Evolutionary conservation across 2,329 filamentous ascomycete species (phyloP).

Genomic region (Phyllosticta ampelicida): DNA sequence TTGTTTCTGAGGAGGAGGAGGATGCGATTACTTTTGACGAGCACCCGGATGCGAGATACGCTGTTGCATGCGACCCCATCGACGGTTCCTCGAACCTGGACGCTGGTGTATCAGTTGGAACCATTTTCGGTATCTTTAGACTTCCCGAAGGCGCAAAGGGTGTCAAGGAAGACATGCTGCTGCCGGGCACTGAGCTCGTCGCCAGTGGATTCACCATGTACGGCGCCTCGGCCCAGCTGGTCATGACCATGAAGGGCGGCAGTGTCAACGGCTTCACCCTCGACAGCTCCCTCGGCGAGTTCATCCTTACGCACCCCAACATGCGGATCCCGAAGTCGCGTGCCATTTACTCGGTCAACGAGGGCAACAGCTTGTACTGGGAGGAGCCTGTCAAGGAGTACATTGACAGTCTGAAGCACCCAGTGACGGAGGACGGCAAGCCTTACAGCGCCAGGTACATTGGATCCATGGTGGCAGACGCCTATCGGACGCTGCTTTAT

Average conservation of each 20-base stretch:
- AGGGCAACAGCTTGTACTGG: conserved; percentile 98
- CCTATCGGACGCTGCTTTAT: conserved; percentile 89
- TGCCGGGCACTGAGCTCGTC: conserved; percentile 81
- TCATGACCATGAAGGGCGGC: conserved; percentile 91
- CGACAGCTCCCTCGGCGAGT: conserved; percentile 93
- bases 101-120: conserved; percentile 93
- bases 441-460: conserved; percentile 95
- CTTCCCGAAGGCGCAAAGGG: conserved; percentile 65
- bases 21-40: conserved; percentile 78
- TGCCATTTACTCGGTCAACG: conserved; percentile 94
- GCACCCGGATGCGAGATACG: conserved; percentile 67
- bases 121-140: conserved; percentile 92
- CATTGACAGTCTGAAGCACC: conserved; percentile 79
- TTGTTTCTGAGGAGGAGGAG: conserved; percentile 98
- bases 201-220: conserved; percentile 99
- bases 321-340: conserved; percentile 77
- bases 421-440: conserved; percentile 56
- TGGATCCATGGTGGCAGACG: conserved; percentile 95
- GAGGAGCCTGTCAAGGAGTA: conserved; percentile 76
- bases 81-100: conserved; percentile 97
- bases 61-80: conserved; percentile 94
- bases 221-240: conserved; percentile 88
- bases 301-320: conserved; percentile 92
- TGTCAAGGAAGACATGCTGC: conserved; percentile 74
- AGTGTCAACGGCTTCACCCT: conserved; percentile 95